Base-by-base conservation (phyloP, 345 rosid species). In the Barbarea vulgaris region DNA sequence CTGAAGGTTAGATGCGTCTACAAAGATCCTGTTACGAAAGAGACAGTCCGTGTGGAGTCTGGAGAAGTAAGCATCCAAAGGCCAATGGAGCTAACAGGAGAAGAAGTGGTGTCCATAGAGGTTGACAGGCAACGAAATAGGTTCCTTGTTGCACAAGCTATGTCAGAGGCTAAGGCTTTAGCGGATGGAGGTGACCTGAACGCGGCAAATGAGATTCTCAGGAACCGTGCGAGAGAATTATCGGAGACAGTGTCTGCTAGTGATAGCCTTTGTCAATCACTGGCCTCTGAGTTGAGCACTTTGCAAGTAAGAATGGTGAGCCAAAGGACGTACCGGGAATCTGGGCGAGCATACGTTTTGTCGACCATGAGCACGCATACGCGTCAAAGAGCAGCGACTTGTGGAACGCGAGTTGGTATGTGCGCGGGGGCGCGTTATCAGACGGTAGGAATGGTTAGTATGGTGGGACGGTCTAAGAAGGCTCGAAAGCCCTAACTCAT, bases 131-230 rank as follows among this genome's bases (percentile, higher is more conserved):
- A 30, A 30, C 33, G 5, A 30, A 30, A 30, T 30, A 30, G 33
- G 33, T 30, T 30, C 33, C 33, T 30, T 30, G 33, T 30, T 30
- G 0, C 33, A 30, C 7, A 30, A 30, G 33, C 33, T 30, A 30
- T 30, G 33, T 5, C 7, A 5, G 33, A 30, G 68, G 92, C 97
- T 64, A 86, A 89, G 73, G 77, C 70, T 77, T 85, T 87, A 27
- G 97, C 97, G 10, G 99, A 94, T 72, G 81, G 44, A 13, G 86
- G 92, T 18, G 81, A 91, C 73, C 85, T 94, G 46, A 57, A 77
- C 8, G 75, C 74, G 31, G 99, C 97, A 6, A 87, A 82, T 62
- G 83, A 81, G 64, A 47, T 72, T 60, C 81, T 78, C 4, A 59
- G 59, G 6, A 60, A 41, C 36, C 12, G 81, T 13, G 69, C 52